phyloP scores from a whole-genome alignment of 495 filamentous ascomycete genomes.

The Lophiotrema nucula region DNA sequence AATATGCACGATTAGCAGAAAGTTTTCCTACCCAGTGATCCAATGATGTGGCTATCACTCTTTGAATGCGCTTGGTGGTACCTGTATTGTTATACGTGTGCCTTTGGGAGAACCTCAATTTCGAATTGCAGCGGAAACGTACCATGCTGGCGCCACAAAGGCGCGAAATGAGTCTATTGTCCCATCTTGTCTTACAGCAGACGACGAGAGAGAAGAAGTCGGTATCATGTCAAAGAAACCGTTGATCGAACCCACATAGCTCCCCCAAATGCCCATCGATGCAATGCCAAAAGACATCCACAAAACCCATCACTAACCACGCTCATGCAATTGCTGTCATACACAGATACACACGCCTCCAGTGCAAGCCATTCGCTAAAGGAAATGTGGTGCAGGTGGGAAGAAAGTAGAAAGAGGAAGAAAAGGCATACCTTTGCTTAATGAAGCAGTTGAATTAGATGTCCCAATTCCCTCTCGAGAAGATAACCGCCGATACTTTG shows the following conservation, averaged over 20 bases:
- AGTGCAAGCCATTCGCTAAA: not conserved
- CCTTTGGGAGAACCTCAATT: no score
- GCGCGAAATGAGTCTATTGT: no score
- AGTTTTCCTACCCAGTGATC: no score
- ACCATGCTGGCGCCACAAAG: no score
- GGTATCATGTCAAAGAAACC: not conserved
- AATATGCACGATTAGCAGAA: no score
- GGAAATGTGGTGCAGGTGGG: not conserved
- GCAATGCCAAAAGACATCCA: not conserved
- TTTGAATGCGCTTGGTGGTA: no score
- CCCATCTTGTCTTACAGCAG: not conserved
- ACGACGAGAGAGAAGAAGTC: not conserved
- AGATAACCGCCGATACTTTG: not conserved
- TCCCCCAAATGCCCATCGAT: not conserved
- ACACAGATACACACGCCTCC: not conserved
- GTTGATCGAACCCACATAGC: not conserved
- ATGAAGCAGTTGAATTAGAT: not conserved
- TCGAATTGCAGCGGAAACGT: no score
- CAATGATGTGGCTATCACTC: no score
- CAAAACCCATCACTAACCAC: not conserved
- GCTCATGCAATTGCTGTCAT: not conserved
- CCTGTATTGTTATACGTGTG: no score
- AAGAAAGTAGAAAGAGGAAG: not conserved
- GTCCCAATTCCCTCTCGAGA: not conserved
- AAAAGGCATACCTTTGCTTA: not conserved